phyloP scores from a whole-genome alignment of 2,329 filamentous ascomycete species.

The Amauroascus niger region DNA sequence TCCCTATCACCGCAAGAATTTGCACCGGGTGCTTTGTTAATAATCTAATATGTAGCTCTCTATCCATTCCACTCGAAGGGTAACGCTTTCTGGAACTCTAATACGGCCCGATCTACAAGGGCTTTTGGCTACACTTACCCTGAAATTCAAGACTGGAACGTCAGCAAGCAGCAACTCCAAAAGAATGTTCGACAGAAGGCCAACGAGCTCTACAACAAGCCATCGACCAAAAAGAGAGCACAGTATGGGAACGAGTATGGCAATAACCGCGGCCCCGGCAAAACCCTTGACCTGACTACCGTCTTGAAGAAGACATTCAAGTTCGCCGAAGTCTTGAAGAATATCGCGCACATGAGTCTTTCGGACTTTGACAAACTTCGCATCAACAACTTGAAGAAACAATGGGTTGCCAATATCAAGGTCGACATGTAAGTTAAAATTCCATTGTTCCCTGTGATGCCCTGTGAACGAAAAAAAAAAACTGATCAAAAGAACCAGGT shows the following conservation, averaged over 20 bases:
- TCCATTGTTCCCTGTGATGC: neutral
- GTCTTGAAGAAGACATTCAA: slow-evolving; percentile 14
- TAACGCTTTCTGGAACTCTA: slow-evolving; percentile 58
- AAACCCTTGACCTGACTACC: slow-evolving; percentile 20
- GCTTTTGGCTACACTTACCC: slow-evolving; percentile 66
- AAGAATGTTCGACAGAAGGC: slow-evolving; percentile 44
- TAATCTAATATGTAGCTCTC: slow-evolving; percentile 34
- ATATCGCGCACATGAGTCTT: slow-evolving; percentile 15
- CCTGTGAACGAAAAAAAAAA: slow-evolving; percentile 26
- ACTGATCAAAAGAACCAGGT: slow-evolving; percentile 35
- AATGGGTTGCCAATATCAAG: slow-evolving; percentile 61
- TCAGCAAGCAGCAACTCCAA: slow-evolving; percentile 27
- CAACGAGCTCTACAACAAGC: slow-evolving; percentile 50
- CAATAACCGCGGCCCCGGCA: slow-evolving; percentile 24
- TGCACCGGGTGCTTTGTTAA: neutral
- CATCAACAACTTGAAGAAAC: slow-evolving; percentile 26
- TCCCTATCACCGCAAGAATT: neutral
- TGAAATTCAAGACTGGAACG: slow-evolving; percentile 46
- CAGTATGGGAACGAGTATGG: neutral
- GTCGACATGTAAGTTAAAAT: slow-evolving; percentile 30
- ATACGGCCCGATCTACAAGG: slow-evolving; percentile 48
- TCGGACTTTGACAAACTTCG: slow-evolving; percentile 17
- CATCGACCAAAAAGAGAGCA: neutral
- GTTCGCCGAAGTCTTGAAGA: slow-evolving; percentile 13
- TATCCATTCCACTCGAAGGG: slow-evolving; percentile 56